phyloP scores from a whole-genome alignment of 1,284 basidiomycete genomes.

The Heterobasidion occidentale region DNA sequence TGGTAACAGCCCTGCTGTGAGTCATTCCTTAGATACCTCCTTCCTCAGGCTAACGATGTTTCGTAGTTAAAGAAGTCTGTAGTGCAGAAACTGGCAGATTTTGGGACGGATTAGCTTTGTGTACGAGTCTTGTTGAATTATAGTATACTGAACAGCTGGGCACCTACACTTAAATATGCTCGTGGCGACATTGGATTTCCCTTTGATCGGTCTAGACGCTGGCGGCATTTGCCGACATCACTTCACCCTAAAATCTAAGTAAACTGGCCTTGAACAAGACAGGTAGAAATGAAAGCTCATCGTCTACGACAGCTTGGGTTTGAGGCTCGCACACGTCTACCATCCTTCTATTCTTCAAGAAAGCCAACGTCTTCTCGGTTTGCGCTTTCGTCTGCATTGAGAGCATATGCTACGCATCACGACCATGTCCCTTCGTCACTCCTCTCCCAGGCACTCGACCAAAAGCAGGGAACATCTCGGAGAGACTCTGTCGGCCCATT shows the following conservation, averaged over 20 bases:
- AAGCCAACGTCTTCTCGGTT: not conserved
- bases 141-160: too few species aligned
- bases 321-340: not conserved
- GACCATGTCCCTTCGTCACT: conserved; percentile 38
- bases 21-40: conserved; percentile 17
- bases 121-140: not conserved
- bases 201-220: not conserved
- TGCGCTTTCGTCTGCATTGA: not conserved
- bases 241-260: not conserved
- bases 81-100: conserved; percentile 15
- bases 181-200: too few species aligned
- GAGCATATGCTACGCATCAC: conserved; percentile 40
- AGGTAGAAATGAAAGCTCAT: not conserved
- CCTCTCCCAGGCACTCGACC: conserved; percentile 64
- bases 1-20: conserved; percentile 64
- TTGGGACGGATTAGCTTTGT: conserved; percentile 5
- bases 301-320: not conserved
- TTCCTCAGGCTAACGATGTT: not conserved
- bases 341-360: not conserved
- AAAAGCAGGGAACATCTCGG: conserved; percentile 35
- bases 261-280: not conserved
- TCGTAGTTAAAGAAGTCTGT: conserved; percentile 22
- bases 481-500: conserved; percentile 75
- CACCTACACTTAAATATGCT: too few species aligned
- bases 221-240: not conserved